These are phyloP conservation scores for Neophaeococcomyces mojaviensis DNA, from an alignment of 2,329 filamentous ascomycete species.

Conservation along the genomic window DNA sequence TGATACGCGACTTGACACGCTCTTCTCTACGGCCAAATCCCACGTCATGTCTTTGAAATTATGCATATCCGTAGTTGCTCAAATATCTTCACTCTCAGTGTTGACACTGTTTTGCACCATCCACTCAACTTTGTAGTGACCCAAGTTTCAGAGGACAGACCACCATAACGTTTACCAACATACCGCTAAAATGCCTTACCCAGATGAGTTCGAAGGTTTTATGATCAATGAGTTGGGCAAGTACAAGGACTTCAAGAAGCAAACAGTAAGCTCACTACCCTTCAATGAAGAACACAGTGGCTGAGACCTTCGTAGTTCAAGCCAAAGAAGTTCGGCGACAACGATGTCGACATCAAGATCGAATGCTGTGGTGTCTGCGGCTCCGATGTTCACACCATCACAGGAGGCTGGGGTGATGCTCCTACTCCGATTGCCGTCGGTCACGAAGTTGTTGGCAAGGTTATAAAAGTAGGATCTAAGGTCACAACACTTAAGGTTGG, in stretches of 20 bases:
- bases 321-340: slow-evolving; percentile 77
- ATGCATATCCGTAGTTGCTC: too few species aligned
- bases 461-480: slow-evolving; percentile 59
- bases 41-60: too few species aligned
- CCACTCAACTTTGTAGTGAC: not conserved
- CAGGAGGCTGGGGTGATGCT: slow-evolving; percentile 48
- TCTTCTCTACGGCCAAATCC: too few species aligned
- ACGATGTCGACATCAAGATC: slow-evolving; percentile 83
- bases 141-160: not conserved
- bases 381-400: slow-evolving; percentile 64
- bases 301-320: slow-evolving; percentile 49
- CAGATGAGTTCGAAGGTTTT: slow-evolving; percentile 40
- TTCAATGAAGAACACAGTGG: not conserved
- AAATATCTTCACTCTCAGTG: too few species aligned
- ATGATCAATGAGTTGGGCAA: slow-evolving; percentile 59
- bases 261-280: slow-evolving; percentile 38
- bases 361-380: slow-evolving; percentile 71
- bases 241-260: slow-evolving; percentile 51
- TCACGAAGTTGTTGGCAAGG: slow-evolving; percentile 62
- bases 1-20: too few species aligned
- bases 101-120: too few species aligned
- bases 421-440: slow-evolving; percentile 47
- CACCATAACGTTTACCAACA: not conserved
- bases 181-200: slow-evolving; percentile 33
- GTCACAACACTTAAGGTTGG: slow-evolving; percentile 56